Base-by-base conservation (phyloP, 768 basidiomycete genomes). In the Leccinum aurantiacum region DNA sequence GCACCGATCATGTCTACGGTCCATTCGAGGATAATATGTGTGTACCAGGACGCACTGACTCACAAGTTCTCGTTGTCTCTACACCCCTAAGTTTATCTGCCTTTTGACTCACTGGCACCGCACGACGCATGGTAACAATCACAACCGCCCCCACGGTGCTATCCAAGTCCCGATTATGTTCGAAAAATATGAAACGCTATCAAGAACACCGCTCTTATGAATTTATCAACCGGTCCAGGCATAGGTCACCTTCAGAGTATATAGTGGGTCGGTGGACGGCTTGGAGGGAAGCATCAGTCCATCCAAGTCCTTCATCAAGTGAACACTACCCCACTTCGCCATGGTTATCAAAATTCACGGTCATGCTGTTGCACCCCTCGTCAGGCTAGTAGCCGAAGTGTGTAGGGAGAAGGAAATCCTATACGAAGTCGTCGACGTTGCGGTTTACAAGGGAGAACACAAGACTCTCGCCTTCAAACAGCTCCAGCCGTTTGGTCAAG, bases 281-380 rank as follows among this genome's bases (percentile, higher is more conserved):
- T 14, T 22, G 44, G 31, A 27, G 3, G 5, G 10, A 19, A 9
- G 3, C 0, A 44, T 19, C 41, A 44, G 7, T n/a, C 41, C 41
- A 17, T 14, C 17, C 3, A 35, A 41, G 5, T 48, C 29, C 47
- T 15, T 48, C 57, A 14, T 33, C 50, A 1, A 46, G 31, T n/a
- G 11, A 54, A 54, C 48, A 25, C 56, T 44, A 33, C 24, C 19
- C 3, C 31, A 31, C 8, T 29, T 37, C 15, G 24, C 49, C 46
- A 82, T 82, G 81, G 76, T 77, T 29, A 64, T 82, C 61, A 80
- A 79, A 63, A 76, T 83, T 14, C 75, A 79, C 56, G 80, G 79
- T 11, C 64, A 60, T n/a, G 53, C 71, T 0, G 14, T 62, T 33
- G 79, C 79, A 8, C 75, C 77, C 17, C 75, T 73, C 68, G 77